Evolutionary conservation across 495 filamentous ascomycete species (phyloP), one percentile per base, ranked within the genome.

Genomic region (Eremomyces bilateralis): DNA sequence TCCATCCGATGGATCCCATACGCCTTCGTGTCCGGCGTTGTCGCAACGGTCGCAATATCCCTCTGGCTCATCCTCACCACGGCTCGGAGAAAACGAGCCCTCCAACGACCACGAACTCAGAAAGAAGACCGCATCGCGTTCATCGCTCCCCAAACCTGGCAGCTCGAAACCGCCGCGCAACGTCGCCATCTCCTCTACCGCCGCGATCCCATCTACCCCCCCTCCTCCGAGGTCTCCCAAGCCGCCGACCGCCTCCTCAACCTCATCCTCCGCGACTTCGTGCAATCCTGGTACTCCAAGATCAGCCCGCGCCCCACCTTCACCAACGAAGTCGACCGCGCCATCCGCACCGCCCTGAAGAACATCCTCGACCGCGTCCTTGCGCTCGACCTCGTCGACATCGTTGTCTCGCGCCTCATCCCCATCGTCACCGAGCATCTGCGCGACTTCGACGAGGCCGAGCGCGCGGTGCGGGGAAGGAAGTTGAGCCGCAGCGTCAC

Each of bases 341-440:
- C 70, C 1, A 66, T 93, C 38, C 71, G 88, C 29, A 59, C 64
- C 40, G 80, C 80, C n/a, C 56, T 94, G 31, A 59, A 60, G 25
- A 67, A 63, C 31, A 58, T 95, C 28, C 63, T 67, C 31, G 73
- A 80, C 43, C 63, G 76, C 38, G 47, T 92, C 12, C 57, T 73
- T 28, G 59, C 63, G 10, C 56, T 80, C 37, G 90, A 99, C 53
- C 47, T 92, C 15, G 72, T 84, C 31, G 80, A 84, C 34, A 54
- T 90, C 31, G 58, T 76, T 15, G 78, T 84, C 4, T 80, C 73
- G 31, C 68, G 76, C 15, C 64, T 95, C 28, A 72, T 92, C 31
- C 90, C 90, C 15, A 71, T 93, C 36, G 47, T 99, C 37, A 94
- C 88, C n/a, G 63, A 69, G 3, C 90, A 99, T 51, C 68, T 99